A percentile compares a stretch with the other conserved stretches of the same genome.
Conservation (phyloP, 306 rosid species). For the Mimosa bimucronata region DNA sequence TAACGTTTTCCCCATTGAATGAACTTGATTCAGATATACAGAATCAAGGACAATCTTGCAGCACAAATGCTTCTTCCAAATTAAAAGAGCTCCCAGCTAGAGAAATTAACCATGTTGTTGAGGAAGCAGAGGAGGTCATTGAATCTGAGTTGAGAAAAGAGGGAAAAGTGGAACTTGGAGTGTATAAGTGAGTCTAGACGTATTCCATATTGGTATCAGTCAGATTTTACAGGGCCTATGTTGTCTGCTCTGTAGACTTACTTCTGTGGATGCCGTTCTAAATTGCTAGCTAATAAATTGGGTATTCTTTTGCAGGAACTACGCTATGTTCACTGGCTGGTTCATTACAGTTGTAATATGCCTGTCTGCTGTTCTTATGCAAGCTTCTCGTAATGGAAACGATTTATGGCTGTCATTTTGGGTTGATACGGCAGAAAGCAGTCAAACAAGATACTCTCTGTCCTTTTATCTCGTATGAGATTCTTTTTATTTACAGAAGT, state of each 20-base stretch:
- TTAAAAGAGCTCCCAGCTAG: constrained; percentile 46
- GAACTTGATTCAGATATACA: constrained; percentile 62
- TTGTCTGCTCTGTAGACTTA: constrained; percentile 25
- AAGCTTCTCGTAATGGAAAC: constrained; percentile 94
- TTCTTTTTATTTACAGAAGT: constrained; percentile 20
- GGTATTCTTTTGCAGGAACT: constrained; percentile 60
- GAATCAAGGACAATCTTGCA: constrained; percentile 48
- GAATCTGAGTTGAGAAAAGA: constrained; percentile 84
- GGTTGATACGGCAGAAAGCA: constrained; percentile 74
- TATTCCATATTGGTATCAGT: constrained; percentile 3
- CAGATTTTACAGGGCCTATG: constrained; percentile 8
- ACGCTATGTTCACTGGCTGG: constrained; percentile 82
- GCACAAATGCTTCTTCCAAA: constrained; percentile 42
- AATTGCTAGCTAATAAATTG: constrained; percentile 20
- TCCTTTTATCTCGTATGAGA: constrained; percentile 80
- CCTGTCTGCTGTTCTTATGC: constrained; percentile 88
- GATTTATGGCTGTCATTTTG: constrained; percentile 96
- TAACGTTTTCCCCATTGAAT: constrained; percentile 64
- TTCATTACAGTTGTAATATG: constrained; percentile 64
- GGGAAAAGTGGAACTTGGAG: constrained; percentile 83
- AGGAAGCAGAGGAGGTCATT: constrained; percentile 54
- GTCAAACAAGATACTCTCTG: constrained; percentile 61
- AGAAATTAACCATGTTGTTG: constrained; percentile 38
- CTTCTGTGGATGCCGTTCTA: constrained; percentile 8
- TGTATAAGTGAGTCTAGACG: constrained; percentile 70